These are phyloP conservation scores for Catharanthus roseus DNA, from an alignment of 257 asterid species.

Conservation along the genomic window DNA sequence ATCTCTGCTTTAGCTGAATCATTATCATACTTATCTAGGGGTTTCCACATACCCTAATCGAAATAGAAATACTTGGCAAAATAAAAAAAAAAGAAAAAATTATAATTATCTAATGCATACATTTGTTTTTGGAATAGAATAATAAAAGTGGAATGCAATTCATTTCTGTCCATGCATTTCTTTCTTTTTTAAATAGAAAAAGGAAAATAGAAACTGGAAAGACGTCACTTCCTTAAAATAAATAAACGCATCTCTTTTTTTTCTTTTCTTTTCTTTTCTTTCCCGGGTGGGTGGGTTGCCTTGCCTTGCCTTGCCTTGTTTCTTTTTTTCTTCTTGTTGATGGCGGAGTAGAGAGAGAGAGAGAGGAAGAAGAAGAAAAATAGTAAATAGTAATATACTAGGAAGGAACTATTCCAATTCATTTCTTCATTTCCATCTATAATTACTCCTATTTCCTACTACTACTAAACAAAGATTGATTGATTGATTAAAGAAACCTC, in stretches of 20 bases:
- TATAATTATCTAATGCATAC: neutral
- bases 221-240: neutral
- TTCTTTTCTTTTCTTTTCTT: too few species aligned
- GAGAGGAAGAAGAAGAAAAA: neutral
- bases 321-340: too few species aligned
- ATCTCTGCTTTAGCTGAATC: slow-evolving; percentile 8
- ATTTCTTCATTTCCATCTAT: too few species aligned
- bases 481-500: too few species aligned
- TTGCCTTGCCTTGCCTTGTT: too few species aligned
- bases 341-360: neutral
- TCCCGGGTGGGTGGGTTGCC: too few species aligned
- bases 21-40: neutral
- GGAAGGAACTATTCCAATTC: neutral
- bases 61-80: too few species aligned
- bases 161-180: neutral
- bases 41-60: neutral
- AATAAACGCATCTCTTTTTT: too few species aligned
- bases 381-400: neutral
- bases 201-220: neutral
- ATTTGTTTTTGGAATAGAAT: neutral
- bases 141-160: too few species aligned
- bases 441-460: too few species aligned
- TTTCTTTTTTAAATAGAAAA: neutral
- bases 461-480: too few species aligned
- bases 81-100: too few species aligned